Base-by-base conservation (phyloP, 2,329 filamentous ascomycete genomes). In the Nectriaceae sp. region DNA sequence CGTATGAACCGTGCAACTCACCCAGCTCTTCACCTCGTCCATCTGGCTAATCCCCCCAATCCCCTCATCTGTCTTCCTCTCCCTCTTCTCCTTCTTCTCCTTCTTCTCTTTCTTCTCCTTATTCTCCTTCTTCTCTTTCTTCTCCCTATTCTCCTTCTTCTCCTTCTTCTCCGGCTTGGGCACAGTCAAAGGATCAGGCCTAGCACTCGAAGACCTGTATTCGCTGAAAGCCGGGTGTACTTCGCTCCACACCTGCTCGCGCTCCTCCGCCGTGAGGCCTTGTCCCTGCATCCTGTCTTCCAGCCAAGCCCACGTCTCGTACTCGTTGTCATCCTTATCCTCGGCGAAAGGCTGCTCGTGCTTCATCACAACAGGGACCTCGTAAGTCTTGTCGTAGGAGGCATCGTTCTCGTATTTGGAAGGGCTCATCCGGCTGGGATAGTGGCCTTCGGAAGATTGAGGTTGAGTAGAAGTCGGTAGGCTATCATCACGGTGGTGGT, bases 221-320 rank as follows among this genome's bases (percentile, higher is more conserved):
- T 60, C 55, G 21, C 55, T 50, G 10, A 62, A 42, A 6, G 47
- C 52, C n/a, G 55, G 52, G 13, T 60, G 55, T 21, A 55, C 40
- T n/a, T 53, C 43, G 2, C 41, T 42, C 47, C 39, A 45, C 49
- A 24, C 49, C 29, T 29, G 49, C n/a, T 26, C 35, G 42, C 49
- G 51, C 39, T 57, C 42, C 15, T 53, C 38, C 3, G 22, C 11
- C 11, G 47, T 42, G 4, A 59, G 21, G 2, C 55, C 50, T n/a
- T n/a, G n/a, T n/a, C n/a, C n/a, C 29, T 52, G 50, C 22, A 57
- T 55, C 3, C 33, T 42, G 2, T 29, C 33, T 13, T 50, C 42
- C 16, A 60, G 43, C 52, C 59, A 62, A 11, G 40, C 47, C 40
- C 52, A 58, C 26, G 51, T 49, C 19, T 53, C 50, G 5, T 15